Conservation (phyloP, 108 stramenopile species). For the Cyclotella baltica region DNA sequence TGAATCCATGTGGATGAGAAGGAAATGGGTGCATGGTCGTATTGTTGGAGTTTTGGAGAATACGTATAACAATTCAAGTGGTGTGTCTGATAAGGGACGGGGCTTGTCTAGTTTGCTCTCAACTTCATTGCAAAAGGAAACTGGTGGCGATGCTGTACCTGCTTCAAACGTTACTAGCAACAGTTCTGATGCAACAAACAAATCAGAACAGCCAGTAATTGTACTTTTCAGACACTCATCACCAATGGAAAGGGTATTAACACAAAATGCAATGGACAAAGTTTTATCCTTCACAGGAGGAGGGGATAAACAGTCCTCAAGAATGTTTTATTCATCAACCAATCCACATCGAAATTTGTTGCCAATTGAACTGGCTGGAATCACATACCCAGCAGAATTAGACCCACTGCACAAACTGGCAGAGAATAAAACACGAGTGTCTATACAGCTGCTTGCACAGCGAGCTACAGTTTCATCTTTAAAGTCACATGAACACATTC, state of each 20-base stretch:
- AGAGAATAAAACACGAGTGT: constrained; percentile 7
- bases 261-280: constrained; percentile 68
- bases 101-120: background rate
- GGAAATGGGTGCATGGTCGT: constrained; percentile 71
- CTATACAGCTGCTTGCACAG: constrained; percentile 12
- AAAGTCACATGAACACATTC: background rate
- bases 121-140: background rate
- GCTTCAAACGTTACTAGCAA: background rate
- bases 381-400: constrained; percentile 1
- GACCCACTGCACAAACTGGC: constrained; percentile 12
- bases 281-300: constrained; percentile 33
- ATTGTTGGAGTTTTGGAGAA: constrained; percentile 59
- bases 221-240: constrained; percentile 73
- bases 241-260: constrained; percentile 69
- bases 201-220: constrained; percentile 46
- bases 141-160: background rate
- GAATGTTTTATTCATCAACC: constrained; percentile 35
- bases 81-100: background rate
- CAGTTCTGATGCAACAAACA: constrained; percentile 4
- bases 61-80: background rate
- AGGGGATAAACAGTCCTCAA: constrained; percentile 9
- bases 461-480: background rate
- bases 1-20: constrained; percentile 53
- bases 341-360: constrained; percentile 58
- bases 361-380: constrained; percentile 43